These are phyloP conservation scores for Trichoderma brevicompactum DNA, from an alignment of 2,329 filamentous ascomycete genomes.

Conservation along the genomic window DNA sequence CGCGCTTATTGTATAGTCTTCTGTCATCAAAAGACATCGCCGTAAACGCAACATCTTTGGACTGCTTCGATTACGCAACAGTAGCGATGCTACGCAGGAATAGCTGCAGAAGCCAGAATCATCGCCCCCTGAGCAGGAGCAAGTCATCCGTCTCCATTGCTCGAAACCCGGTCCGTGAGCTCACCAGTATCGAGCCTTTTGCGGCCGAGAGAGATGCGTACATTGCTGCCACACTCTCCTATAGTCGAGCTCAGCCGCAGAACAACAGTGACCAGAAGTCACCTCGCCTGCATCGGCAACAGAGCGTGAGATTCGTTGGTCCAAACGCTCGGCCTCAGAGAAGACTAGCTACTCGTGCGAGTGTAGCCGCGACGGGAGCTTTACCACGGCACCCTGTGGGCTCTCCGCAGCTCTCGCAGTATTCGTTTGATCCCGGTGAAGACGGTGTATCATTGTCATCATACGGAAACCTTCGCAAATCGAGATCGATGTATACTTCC, in stretches of 20 bases:
- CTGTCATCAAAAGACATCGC: too few relatives aligned
- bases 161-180: constrained; percentile 45
- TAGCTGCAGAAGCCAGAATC: constrained; percentile 49
- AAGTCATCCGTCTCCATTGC: constrained; percentile 57
- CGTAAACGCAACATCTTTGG: not conserved
- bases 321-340: constrained; percentile 40
- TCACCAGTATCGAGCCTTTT: constrained; percentile 55
- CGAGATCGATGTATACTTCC: constrained; percentile 57
- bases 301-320: constrained; percentile 61
- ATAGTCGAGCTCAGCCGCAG: constrained; percentile 55
- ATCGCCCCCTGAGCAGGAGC: constrained; percentile 52
- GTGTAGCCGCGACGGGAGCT: constrained; percentile 31
- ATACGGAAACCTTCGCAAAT: constrained; percentile 57
- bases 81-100: constrained; percentile 55
- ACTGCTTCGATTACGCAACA: not conserved
- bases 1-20: not conserved
- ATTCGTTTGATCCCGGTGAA: constrained; percentile 53
- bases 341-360: constrained; percentile 39
- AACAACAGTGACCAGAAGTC: constrained; percentile 39
- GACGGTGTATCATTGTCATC: constrained; percentile 54
- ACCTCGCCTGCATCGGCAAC: constrained; percentile 47
- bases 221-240: constrained; percentile 65
- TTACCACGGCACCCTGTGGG: not conserved
- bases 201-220: constrained; percentile 63
- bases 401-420: constrained; percentile 43